Evolutionary conservation across 176 grass and related monocot species (phyloP).

Genomic region (Areca catechu): DNA sequence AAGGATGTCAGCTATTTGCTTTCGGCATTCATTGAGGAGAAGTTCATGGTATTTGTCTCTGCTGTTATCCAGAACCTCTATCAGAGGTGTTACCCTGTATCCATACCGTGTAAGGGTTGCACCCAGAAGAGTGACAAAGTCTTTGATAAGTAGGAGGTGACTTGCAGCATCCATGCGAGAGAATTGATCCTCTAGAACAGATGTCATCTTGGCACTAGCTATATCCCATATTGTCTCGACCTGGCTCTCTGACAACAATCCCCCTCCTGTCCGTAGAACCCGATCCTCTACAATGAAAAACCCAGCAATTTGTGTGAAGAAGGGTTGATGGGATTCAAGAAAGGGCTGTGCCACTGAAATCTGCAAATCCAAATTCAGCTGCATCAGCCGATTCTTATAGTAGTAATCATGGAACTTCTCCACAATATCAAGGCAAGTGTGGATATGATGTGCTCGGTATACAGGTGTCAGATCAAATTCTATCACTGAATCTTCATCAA

Average conservation of each 20-base stretch:
- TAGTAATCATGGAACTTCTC: slow-evolving; percentile 72
- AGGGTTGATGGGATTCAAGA: slow-evolving; percentile 58
- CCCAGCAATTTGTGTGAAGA: slow-evolving; percentile 65
- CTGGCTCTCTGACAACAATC: slow-evolving; percentile 57
- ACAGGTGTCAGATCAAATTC: slow-evolving; percentile 68
- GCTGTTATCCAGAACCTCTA: slow-evolving; percentile 57
- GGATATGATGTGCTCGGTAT: slow-evolving; percentile 50
- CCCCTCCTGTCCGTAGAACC: slow-evolving; percentile 59
- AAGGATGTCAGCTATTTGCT: slow-evolving; percentile 42
- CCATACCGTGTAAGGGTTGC: slow-evolving; percentile 44
- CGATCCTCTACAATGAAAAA: slow-evolving; percentile 76
- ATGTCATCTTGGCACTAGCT: slow-evolving; percentile 52
- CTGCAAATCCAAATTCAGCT: slow-evolving; percentile 73
- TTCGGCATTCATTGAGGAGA: slow-evolving; percentile 52
- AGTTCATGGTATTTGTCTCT: slow-evolving; percentile 56
- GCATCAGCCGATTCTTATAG: slow-evolving; percentile 68
- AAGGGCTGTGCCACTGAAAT: slow-evolving; percentile 53
- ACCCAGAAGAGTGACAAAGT: slow-evolving; percentile 58
- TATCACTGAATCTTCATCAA: slow-evolving; percentile 40
- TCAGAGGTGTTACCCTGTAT: slow-evolving; percentile 31
- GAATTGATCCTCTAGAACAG: slow-evolving; percentile 61
- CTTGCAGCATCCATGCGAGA: slow-evolving; percentile 43
- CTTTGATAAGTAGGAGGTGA: slow-evolving; percentile 56
- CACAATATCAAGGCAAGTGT: slow-evolving; percentile 43
- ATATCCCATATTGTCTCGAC: slow-evolving; percentile 56